Evolutionary conservation across 208 protist genomes (phyloP).

Genomic region (Trypanosoma congolense): DNA sequence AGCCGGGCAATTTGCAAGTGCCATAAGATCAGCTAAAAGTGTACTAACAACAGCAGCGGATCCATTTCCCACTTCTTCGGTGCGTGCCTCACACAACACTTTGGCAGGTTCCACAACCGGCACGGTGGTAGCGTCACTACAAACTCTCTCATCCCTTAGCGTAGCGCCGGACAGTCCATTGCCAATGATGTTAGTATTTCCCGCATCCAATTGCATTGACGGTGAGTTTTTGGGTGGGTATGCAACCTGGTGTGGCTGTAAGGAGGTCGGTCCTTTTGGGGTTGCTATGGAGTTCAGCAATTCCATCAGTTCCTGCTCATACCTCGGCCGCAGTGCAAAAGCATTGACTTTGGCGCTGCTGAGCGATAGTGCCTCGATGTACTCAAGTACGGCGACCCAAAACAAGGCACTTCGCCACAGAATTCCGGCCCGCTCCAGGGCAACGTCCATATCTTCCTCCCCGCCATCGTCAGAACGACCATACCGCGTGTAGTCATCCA

Average conservation of each 20-base stretch:
- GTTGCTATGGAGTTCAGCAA: slow-evolving; percentile 42
- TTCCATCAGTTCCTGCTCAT: slow-evolving; percentile 67
- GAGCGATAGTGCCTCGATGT: slow-evolving; percentile 56
- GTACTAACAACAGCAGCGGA: background rate
- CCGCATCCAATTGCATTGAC: background rate
- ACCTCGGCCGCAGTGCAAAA: slow-evolving; percentile 53
- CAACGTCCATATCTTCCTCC: slow-evolving; percentile 11
- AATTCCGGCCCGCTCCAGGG: slow-evolving; percentile 7
- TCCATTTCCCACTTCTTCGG: background rate
- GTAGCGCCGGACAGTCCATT: background rate
- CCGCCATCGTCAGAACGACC: slow-evolving; percentile 14
- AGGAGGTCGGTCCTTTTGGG: background rate
- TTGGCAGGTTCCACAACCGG: background rate
- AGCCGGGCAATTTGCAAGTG: slow-evolving; percentile 14
- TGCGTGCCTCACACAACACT: background rate
- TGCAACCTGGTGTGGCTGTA: slow-evolving; percentile 2
- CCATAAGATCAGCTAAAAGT: slow-evolving; percentile 18
- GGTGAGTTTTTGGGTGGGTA: background rate
- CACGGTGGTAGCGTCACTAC: background rate
- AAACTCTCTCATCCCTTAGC: background rate
- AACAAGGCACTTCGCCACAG: slow-evolving; percentile 51
- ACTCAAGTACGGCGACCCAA: slow-evolving; percentile 67
- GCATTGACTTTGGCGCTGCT: slow-evolving; percentile 54
- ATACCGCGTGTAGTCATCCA: slow-evolving; percentile 16
- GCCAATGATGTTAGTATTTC: background rate